Evolutionary conservation across 202 grass and related monocot species (phyloP), one percentile per base, ranked within the genome.

Genomic region (Schoenoplectus triqueter): DNA sequence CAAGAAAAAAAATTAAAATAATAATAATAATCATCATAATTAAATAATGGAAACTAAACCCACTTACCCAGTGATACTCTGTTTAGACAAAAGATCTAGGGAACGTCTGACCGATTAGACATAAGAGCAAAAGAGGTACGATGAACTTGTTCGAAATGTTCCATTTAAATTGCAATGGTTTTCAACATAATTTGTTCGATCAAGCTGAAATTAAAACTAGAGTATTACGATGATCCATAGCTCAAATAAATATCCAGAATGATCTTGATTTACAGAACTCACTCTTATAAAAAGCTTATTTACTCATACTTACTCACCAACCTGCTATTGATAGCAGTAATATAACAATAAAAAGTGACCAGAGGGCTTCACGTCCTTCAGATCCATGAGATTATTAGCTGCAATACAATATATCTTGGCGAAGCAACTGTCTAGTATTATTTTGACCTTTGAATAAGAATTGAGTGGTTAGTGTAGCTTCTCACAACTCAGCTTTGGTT

Each of bases 401-500:
- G 21, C 51, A 39, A 78, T 59, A 42, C 13, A 7, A 41, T 50
- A 67, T 11, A 49, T 49, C 50, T 56, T 19, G 5, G 13, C 4
- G 8, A 54, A 74, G 62, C 73, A 48, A 64, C 55, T 31, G 8
- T 18, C 42, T 82, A 66, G 79, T 51, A 5, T 82, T 82, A 82
- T 82, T 66, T 62, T 66, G 31, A 31, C 31, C 31, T 31, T 31
- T 61, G 59, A 41, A 7, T 62, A 66, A 82, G 44, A 50, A 65
- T 10, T 17, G 47, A 51, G 17, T 2, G 46, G 70, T 55, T 83
- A 42, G 22, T 52, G 64, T 31, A 66, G 59, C 85, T 86, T 83
- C 87, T 95, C 84, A 98, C 81, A 98, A 83, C 65, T 98, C 95
- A 44, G 92, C 89, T 84, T 84, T 90, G 1, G 91, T 92, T 78